Evolutionary conservation across 305 asterid species (phyloP), one percentile per base, ranked within the genome.

Genomic region (Plantago coronopus): DNA sequence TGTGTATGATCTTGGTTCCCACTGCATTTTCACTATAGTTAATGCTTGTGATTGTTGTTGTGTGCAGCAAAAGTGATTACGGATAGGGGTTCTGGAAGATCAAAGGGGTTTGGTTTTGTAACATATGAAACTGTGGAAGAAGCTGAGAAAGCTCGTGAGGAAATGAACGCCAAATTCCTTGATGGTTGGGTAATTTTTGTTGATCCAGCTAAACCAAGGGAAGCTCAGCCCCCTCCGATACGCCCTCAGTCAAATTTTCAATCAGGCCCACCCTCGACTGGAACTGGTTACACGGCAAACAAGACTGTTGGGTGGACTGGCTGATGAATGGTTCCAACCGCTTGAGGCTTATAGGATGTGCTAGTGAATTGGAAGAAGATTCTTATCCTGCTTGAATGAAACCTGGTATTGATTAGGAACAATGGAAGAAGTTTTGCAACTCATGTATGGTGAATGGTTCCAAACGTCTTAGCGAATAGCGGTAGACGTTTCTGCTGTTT

Each of bases 101-200:
- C 98, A 37, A 88, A 81, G 79, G 98, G 98, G 63, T 91, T 89
- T 42, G 98, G 86, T 21, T 91, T 91, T 75, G 91, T 88, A 17
- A 67, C 87, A 8, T 91, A 80, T 25, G 94, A 79, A 61, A 74
- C 82, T 4, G 65, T 88, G 38, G 96, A 91, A 74, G 97, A 88
- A 62, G 98, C 98, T 34, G 88, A 91, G 77, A 88, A 80, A 72
- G 98, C 97, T 8, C 81, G 95, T 2, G 88, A 84, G 60, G 97
- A 79, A 70, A 86, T 91, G 95, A 76, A 83, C 12, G 91, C 95
- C 27, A 85, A 86, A 70, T 88, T 58, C 75, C 86, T 86, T 51
- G 97, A 91, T 29, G 96, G 96, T 22, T 91, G 98, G 98, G 97
- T 89, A 31, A 86, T 91, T 57, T 91, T 91, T 65, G 97, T 86